Conservation (phyloP, 2,329 filamentous ascomycete genomes). For the Penicillium sp. region DNA sequence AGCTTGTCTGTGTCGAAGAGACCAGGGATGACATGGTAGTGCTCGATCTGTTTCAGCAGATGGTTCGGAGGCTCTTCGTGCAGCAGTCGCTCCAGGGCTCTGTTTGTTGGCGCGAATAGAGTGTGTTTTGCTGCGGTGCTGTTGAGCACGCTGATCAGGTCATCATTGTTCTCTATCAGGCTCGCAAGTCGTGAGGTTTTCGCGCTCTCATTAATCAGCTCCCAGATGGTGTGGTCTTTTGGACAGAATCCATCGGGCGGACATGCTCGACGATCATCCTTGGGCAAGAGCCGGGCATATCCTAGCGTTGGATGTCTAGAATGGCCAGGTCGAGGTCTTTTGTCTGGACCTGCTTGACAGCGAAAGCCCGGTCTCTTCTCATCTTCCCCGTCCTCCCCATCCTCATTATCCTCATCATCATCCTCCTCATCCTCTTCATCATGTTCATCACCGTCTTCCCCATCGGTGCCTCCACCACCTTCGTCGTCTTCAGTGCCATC, state of each 20-base stretch:
- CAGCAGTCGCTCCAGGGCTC: conserved; percentile 67
- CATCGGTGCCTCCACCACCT: not conserved
- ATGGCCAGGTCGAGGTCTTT: not conserved
- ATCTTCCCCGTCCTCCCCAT: not conserved
- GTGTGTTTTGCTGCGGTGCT: conserved; percentile 72
- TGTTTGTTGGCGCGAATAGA: conserved; percentile 74
- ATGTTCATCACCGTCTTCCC: not conserved
- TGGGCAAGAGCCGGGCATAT: not conserved
- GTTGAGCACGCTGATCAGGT: conserved; percentile 72
- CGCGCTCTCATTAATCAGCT: conserved; percentile 72
- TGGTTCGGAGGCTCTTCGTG: conserved; percentile 61
- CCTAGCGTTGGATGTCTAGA: not conserved
- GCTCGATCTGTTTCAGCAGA: conserved; percentile 64
- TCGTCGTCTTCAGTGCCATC: not conserved
- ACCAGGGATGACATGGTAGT: conserved; percentile 72
- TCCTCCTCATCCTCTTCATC: not conserved
- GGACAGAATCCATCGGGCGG: conserved; percentile 33
- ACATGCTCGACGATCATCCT: not conserved
- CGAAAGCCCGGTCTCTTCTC: not conserved
- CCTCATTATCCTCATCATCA: not conserved
- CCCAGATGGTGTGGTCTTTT: conserved; percentile 71
- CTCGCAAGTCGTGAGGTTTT: conserved; percentile 74
- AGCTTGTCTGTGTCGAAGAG: conserved; percentile 63
- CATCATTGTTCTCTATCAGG: conserved; percentile 69
- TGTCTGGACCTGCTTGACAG: not conserved